Evolutionary conservation across 768 basidiomycete species (phyloP).

Genomic region (Krasilnikovozyma curviuscula): DNA sequence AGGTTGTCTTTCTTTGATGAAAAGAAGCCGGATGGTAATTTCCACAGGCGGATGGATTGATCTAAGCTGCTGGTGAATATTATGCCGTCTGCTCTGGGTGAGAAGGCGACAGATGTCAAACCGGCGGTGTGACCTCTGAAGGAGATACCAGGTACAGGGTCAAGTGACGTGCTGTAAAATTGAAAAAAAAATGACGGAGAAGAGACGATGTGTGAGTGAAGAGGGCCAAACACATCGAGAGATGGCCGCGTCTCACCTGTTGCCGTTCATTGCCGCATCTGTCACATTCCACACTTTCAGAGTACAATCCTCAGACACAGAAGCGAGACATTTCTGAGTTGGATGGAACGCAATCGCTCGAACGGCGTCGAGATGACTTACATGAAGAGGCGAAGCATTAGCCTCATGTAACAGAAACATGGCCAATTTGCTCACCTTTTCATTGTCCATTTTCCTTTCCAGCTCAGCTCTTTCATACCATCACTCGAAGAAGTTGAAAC

Average conservation of each 20-base stretch:
- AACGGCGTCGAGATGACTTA: slow-evolving; percentile 80
- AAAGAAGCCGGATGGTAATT: slow-evolving; percentile 45
- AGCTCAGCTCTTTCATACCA: slow-evolving; percentile 28
- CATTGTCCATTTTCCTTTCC: slow-evolving; percentile 70
- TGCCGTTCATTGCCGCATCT: no score
- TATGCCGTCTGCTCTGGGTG: slow-evolving; percentile 38
- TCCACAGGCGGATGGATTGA: slow-evolving; percentile 82
- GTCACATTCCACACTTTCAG: slow-evolving; percentile 94
- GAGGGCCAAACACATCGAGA: slow-evolving; percentile 27
- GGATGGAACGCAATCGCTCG: slow-evolving; percentile 57
- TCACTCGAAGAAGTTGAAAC: neutral
- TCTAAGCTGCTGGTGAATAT: slow-evolving; percentile 87
- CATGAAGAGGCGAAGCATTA: neutral
- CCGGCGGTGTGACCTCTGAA: slow-evolving; percentile 78
- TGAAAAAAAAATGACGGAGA: neutral
- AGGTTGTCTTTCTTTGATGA: slow-evolving; percentile 46
- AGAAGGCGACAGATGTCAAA: slow-evolving; percentile 57
- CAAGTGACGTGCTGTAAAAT: slow-evolving; percentile 22
- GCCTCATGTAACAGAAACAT: neutral
- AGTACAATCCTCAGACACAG: slow-evolving; percentile 83
- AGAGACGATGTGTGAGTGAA: neutral
- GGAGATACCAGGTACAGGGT: slow-evolving; percentile 82
- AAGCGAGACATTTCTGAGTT: slow-evolving; percentile 53
- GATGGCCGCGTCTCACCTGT: no score
- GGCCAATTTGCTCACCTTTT: slow-evolving; percentile 47